Evolutionary conservation across 805 yeast species (phyloP), one percentile per base, ranked within the genome.

Genomic region (Saturnispora zaruensis): DNA sequence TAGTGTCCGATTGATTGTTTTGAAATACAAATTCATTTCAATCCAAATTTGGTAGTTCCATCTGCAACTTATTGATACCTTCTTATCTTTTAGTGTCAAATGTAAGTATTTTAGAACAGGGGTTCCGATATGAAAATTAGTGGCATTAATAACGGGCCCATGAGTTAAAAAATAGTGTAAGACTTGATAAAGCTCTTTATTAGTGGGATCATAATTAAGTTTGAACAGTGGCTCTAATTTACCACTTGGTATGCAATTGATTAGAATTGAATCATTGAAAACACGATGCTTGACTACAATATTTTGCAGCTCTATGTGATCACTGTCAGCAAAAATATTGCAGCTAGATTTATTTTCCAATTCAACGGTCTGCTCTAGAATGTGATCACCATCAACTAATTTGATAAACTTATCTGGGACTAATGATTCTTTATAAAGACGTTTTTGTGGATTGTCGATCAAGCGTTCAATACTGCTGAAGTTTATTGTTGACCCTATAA

Each of bases 1-100:
- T 13, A 59, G 53, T 8, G 58, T 41, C 30, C 60, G 62, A n/a
- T 49, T 6, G 1, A 60, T 53, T 23, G 53, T 49, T 5, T 42
- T 44, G 20, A 43, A 23, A 28, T 53, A 48, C 1, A 65, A 44
- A 3, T 58, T 49, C 48, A 62, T 60, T 11, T 50, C 44, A 2
- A 64, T 13, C 14, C 49, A 48, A 8, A 57, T 44, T 4, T 51
- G 43, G 24, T 51, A 57, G 1, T 24, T 21, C 20, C 55, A 30
- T 7, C 9, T 9, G 44, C 56, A 58, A 3, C 28, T 26, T 2
- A 55, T 23, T n/a, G 11, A 9, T 5, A 36, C 11, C 9, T 42
- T 9, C 5, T 46, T 18, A 21, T 26, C 28, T 6, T 4, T 7
- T 18, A 23, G 5, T 13, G 16, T 33, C 4, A 44, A 9, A 6